phyloP scores from a whole-genome alignment of 192 early-diverging fungal genomes.

The Coemansia sp. region DNA sequence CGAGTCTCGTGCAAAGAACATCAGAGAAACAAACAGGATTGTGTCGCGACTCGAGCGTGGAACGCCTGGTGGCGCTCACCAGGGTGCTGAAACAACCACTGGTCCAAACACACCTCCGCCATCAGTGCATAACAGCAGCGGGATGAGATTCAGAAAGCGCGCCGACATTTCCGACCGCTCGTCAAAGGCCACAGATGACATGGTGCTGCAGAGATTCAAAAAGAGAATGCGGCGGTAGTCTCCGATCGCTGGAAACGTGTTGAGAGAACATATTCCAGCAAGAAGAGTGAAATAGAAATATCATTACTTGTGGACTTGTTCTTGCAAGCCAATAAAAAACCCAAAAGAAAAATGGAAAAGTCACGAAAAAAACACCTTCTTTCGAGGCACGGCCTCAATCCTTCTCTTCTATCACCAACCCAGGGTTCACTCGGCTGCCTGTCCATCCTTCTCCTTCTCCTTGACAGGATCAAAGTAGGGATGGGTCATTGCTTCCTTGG shows the following conservation, averaged over 20 bases:
- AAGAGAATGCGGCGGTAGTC: constrained; percentile 72
- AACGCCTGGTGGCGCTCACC: neutral
- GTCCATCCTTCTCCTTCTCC: constrained; percentile 29
- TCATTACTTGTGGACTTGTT: neutral
- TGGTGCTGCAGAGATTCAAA: constrained; percentile 80
- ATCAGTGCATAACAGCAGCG: neutral
- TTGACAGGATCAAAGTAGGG: constrained; percentile 72
- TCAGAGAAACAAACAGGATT: constrained; percentile 72
- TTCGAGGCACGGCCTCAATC: neutral
- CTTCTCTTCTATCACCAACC: neutral
- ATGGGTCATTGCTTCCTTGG: constrained; percentile 87
- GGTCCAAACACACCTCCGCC: neutral
- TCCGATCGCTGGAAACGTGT: neutral
- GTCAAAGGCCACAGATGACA: constrained; percentile 83
- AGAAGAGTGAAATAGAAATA: constrained; percentile 1
- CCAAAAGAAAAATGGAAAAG: neutral
- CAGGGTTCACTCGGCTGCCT: neutral
- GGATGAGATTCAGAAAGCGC: constrained; percentile 13
- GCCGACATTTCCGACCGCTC: constrained; percentile 54
- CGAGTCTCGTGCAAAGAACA: constrained; percentile 67
- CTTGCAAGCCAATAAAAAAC: constrained; percentile 1
- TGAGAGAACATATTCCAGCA: constrained; percentile 1
- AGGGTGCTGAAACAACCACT: neutral
- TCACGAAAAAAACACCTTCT: neutral
- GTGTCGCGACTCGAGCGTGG: constrained; percentile 16